A percentile compares a stretch with the other conserved stretches of the same genome.
Evolutionary conservation across 805 yeast species (phyloP).

Genomic region (Vanderwaltozyma yarrowii): DNA sequence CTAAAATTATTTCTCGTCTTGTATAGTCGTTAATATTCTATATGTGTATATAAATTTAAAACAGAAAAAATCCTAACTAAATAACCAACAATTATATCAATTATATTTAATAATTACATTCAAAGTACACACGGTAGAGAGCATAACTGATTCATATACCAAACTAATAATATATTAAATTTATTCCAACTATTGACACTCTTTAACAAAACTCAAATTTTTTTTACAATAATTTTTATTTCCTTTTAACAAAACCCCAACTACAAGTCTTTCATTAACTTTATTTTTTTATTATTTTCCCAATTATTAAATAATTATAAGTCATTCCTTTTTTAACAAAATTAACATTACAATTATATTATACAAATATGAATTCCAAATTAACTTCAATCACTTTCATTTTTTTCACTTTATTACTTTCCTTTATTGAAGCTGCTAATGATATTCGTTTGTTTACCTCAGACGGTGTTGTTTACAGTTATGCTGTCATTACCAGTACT

Average conservation of each 20-base stretch:
- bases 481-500: slow-evolving; percentile 27
- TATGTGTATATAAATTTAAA: too few species aligned
- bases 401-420: slow-evolving; percentile 4
- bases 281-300: not conserved
- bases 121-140: slow-evolving; percentile 1
- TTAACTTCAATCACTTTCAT: not conserved
- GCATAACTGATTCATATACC: slow-evolving; percentile 2
- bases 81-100: not conserved
- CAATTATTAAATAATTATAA: slow-evolving; percentile 1
- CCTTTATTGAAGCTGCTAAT: slow-evolving; percentile 9
- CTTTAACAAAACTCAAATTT: not conserved
- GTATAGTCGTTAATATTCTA: too few species aligned
- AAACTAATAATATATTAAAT: not conserved
- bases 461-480: slow-evolving; percentile 29
- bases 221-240: not conserved
- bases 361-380: slow-evolving; percentile 1
- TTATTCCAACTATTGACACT: slow-evolving; percentile 3
- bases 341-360: too few species aligned
- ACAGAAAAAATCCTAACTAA: too few species aligned
- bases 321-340: not conserved
- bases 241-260: not conserved
- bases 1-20: too few species aligned
- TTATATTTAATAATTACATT: not conserved
- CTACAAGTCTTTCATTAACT: slow-evolving; percentile 3
- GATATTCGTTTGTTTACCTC: slow-evolving; percentile 24